Conservation (phyloP, 2,329 filamentous ascomycete genomes). For the Alternaria infectoria region DNA sequence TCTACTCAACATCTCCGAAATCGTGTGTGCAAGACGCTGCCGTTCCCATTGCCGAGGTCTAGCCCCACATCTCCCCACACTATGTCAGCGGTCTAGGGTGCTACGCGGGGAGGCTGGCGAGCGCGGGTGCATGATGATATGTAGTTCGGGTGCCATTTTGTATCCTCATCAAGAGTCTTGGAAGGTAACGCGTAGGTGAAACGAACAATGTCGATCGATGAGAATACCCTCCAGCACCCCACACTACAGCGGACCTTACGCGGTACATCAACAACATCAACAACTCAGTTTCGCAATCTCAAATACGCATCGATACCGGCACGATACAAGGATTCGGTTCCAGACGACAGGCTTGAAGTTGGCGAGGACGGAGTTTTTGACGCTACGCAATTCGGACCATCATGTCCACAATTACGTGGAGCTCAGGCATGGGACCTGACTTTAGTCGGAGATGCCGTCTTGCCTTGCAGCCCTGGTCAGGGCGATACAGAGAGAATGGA, state of each 20-base stretch:
- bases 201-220: background rate
- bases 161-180: background rate
- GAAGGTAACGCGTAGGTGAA: background rate
- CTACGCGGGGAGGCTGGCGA: background rate
- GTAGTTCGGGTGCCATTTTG: background rate
- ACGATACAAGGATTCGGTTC: slow-evolving; percentile 41
- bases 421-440: slow-evolving; percentile 38
- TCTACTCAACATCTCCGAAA: background rate
- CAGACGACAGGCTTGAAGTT: slow-evolving; percentile 11
- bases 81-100: background rate
- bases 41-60: slow-evolving; percentile 5
- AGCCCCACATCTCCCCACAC: slow-evolving; percentile 16
- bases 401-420: slow-evolving; percentile 45
- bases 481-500: slow-evolving; percentile 29
- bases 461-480: slow-evolving; percentile 22
- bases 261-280: slow-evolving; percentile 23
- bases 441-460: slow-evolving; percentile 25
- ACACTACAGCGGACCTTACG: slow-evolving; percentile 23
- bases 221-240: slow-evolving; percentile 14
- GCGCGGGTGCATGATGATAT: too few relatives aligned
- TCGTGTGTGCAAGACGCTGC: background rate
- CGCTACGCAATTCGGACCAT: slow-evolving; percentile 46
- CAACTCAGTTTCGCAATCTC: slow-evolving; percentile 44
- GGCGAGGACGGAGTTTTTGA: slow-evolving; percentile 28
- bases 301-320: slow-evolving; percentile 45